Percentiles rank a stretch among this genome's conserved stretches.
Evolutionary conservation across 805 yeast species (phyloP).

Genomic region (Blastobotrys parvus): DNA sequence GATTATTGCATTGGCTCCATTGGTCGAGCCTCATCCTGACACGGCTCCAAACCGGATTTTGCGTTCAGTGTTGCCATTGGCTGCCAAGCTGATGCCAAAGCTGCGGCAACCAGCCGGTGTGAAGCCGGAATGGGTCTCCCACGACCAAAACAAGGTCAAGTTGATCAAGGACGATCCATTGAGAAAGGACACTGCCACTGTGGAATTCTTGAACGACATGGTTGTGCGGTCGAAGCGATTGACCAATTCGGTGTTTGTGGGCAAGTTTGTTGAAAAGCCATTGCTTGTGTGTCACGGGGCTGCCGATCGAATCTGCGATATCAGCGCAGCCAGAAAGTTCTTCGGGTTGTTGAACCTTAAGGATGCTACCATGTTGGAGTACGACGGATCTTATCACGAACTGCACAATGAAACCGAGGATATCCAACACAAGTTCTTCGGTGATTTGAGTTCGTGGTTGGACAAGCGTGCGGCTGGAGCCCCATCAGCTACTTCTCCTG

Average conservation of each 20-base stretch:
- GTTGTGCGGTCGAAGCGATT: conserved; percentile 28
- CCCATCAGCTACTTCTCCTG: neutral
- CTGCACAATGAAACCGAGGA: conserved; percentile 9
- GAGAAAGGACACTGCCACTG: conserved; percentile 22
- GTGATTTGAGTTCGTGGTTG: conserved; percentile 17
- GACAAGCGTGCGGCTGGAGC: conserved; percentile 7
- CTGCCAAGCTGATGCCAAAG: conserved; percentile 23
- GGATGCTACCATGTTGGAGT: conserved; percentile 17
- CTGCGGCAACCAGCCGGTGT: conserved; percentile 19
- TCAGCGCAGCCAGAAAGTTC: conserved; percentile 17
- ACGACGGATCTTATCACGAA: conserved; percentile 20
- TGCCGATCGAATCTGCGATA: conserved; percentile 16
- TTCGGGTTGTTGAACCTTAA: conserved; percentile 13
- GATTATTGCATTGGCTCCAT: conserved; percentile 28
- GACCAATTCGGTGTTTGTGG: conserved; percentile 21
- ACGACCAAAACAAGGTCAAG: conserved; percentile 21
- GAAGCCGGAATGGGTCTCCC: conserved; percentile 20
- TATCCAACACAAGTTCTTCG: conserved; percentile 9
- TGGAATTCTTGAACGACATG: conserved; percentile 27
- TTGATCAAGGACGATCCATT: conserved; percentile 21
- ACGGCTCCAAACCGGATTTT: conserved; percentile 21
- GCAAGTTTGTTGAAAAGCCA: conserved; percentile 28
- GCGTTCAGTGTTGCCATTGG: conserved; percentile 19
- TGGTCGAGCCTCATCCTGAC: conserved; percentile 20
- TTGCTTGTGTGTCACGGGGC: conserved; percentile 27